phyloP scores from a whole-genome alignment of 768 basidiomycete species.

The Suillus spraguei region DNA sequence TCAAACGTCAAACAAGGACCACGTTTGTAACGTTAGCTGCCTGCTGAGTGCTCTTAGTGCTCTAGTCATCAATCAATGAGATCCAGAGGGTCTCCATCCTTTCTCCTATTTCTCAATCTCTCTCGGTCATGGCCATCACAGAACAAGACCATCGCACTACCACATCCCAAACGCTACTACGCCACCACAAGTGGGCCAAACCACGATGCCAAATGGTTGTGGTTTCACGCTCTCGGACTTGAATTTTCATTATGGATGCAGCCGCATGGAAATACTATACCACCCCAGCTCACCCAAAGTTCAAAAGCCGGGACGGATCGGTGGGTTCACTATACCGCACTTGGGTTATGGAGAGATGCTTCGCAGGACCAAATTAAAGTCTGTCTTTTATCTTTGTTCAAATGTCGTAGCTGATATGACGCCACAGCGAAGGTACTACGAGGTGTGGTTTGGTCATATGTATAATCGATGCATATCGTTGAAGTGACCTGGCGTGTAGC shows the following conservation, averaged over 20 bases:
- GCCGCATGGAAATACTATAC: background rate
- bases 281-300: background rate
- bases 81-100: background rate
- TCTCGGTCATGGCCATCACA: background rate
- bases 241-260: background rate
- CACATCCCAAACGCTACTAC: background rate
- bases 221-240: background rate
- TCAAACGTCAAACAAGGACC: too few relatives aligned
- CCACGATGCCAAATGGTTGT: background rate
- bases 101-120: background rate
- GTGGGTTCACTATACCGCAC: conserved; percentile 5
- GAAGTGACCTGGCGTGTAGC: background rate
- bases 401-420: background rate
- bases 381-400: background rate
- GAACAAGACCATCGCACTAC: background rate
- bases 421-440: background rate
- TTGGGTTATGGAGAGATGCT: conserved; percentile 8
- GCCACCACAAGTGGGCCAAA: background rate
- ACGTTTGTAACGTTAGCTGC: too few relatives aligned
- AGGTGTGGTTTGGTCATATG: background rate
- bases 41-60: too few relatives aligned
- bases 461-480: background rate
- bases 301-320: background rate
- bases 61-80: background rate
- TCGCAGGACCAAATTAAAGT: conserved; percentile 7